Conservation (phyloP, 208 protist species). For the Trypanosoma boissoni region DNA sequence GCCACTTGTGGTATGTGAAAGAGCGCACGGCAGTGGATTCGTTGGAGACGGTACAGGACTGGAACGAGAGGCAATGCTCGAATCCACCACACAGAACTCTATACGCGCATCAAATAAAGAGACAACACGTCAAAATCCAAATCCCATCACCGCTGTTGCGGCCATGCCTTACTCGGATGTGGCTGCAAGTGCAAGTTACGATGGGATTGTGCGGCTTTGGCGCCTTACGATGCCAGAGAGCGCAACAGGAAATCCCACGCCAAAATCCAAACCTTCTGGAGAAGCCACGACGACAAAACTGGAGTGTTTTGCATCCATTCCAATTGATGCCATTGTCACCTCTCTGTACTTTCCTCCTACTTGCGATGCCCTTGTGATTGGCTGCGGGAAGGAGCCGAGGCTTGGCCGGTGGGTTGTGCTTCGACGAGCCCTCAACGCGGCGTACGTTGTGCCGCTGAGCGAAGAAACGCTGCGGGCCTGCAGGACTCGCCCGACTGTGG, state of each 20-base stretch:
- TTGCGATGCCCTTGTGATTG: slow-evolving; percentile 52
- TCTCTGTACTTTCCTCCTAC: slow-evolving; percentile 58
- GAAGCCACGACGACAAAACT: slow-evolving; percentile 28
- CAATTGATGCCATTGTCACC: slow-evolving; percentile 71
- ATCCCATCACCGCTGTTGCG: slow-evolving; percentile 84
- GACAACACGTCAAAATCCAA: slow-evolving; percentile 29
- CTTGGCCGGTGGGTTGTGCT: slow-evolving; percentile 83
- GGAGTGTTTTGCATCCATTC: slow-evolving; percentile 54
- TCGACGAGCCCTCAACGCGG: slow-evolving; percentile 65
- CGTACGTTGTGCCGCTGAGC: slow-evolving; percentile 75
- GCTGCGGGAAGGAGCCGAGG: slow-evolving; percentile 76
- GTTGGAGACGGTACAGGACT: slow-evolving; percentile 84
- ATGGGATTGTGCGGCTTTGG: slow-evolving; percentile 87
- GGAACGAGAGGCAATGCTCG: slow-evolving; percentile 51
- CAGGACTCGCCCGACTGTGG: slow-evolving; percentile 32
- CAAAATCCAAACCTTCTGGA: slow-evolving; percentile 2
- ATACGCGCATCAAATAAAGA: background rate
- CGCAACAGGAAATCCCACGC: background rate
- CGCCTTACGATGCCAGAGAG: slow-evolving; percentile 29
- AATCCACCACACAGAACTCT: slow-evolving; percentile 19
- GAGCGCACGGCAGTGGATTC: slow-evolving; percentile 77
- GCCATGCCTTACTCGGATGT: slow-evolving; percentile 82
- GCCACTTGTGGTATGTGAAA: slow-evolving; percentile 55
- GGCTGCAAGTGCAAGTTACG: slow-evolving; percentile 82
- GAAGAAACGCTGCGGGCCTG: slow-evolving; percentile 22